Percentiles rank a stretch among this genome's conserved stretches.
phyloP scores from a whole-genome alignment of 1,284 basidiomycete species.

The Fomitopsis schrenkii region DNA sequence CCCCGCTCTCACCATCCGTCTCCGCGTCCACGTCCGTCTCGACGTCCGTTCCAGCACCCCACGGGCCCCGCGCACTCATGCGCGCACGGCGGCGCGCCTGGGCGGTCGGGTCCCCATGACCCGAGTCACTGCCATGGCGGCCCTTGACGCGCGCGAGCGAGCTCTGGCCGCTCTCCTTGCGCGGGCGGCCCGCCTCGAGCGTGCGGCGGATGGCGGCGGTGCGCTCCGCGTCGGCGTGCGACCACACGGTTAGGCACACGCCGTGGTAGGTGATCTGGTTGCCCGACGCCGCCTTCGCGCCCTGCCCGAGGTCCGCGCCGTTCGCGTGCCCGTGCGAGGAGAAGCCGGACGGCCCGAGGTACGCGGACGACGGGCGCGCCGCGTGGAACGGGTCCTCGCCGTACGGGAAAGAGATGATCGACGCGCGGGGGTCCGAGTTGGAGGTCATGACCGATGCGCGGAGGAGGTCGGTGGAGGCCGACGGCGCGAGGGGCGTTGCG shows the following conservation, averaged over 20 bases:
- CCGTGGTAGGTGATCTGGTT: constrained; percentile 78
- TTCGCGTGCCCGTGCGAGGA: constrained; percentile 33
- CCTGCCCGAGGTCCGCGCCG: constrained; percentile 30
- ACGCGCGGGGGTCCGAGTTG: constrained; percentile 37
- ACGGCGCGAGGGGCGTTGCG: constrained; percentile 65
- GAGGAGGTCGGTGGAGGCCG: constrained; percentile 64
- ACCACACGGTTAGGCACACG: constrained; percentile 91
- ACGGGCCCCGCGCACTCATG: constrained; percentile 60
- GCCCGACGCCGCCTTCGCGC: constrained; percentile 33
- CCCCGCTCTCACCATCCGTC: constrained; percentile 49
- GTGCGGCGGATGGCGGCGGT: constrained; percentile 78
- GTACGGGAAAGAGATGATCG: constrained; percentile 58
- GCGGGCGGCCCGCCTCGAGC: constrained; percentile 68
- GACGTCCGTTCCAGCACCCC: constrained; percentile 36
- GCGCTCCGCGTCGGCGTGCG: constrained; percentile 85
- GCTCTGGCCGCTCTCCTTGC: constrained; percentile 77
- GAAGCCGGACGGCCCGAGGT: constrained; percentile 65
- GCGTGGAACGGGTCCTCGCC: constrained; percentile 67
- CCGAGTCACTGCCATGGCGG: constrained; percentile 43
- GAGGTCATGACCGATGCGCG: constrained; percentile 67
- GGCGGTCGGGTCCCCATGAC: constrained; percentile 46
- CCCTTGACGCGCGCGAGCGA: constrained; percentile 56
- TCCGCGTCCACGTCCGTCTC: constrained; percentile 58
- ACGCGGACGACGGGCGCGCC: constrained; percentile 68
- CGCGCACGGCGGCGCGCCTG: constrained; percentile 53